phyloP scores from a whole-genome alignment of 2,329 filamentous ascomycete species.

The Alternaria dauci region DNA sequence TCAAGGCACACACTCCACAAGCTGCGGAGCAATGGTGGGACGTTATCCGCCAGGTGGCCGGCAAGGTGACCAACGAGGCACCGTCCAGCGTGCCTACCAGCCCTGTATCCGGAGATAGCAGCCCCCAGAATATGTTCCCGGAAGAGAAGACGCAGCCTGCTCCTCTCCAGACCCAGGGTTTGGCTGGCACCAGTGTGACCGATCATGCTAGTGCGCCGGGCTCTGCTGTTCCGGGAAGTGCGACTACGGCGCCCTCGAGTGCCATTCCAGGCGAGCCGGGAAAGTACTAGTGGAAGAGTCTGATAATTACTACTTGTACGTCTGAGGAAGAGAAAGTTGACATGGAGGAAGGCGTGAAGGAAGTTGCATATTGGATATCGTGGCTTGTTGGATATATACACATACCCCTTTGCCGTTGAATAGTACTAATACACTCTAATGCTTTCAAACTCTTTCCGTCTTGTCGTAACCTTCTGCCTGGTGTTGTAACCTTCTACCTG shows the following conservation, averaged over 20 bases:
- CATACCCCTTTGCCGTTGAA: constrained; percentile 2
- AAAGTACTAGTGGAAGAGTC: constrained; percentile 32
- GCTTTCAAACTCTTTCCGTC: neutral
- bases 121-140: constrained; percentile 11
- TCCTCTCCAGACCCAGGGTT: constrained; percentile 46
- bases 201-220: constrained; percentile 25
- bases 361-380: neutral
- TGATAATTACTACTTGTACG: neutral
- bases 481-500: too few species aligned
- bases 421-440: constrained; percentile 9
- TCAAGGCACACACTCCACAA: constrained; percentile 83
- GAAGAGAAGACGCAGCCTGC: constrained; percentile 21
- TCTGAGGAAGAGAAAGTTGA: neutral
- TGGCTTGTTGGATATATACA: constrained; percentile 2
- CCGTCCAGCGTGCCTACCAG: constrained; percentile 51
- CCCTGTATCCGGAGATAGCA: constrained; percentile 40
- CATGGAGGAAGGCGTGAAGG: neutral
- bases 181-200: constrained; percentile 27
- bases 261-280: constrained; percentile 43
- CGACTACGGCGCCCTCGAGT: constrained; percentile 23
- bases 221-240: constrained; percentile 13
- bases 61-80: constrained; percentile 55
- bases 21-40: constrained; percentile 89
- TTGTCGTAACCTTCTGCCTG: neutral
- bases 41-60: constrained; percentile 70